Base-by-base conservation (phyloP, 1,284 basidiomycete genomes). In the Phaffia rhodozyma region DNA sequence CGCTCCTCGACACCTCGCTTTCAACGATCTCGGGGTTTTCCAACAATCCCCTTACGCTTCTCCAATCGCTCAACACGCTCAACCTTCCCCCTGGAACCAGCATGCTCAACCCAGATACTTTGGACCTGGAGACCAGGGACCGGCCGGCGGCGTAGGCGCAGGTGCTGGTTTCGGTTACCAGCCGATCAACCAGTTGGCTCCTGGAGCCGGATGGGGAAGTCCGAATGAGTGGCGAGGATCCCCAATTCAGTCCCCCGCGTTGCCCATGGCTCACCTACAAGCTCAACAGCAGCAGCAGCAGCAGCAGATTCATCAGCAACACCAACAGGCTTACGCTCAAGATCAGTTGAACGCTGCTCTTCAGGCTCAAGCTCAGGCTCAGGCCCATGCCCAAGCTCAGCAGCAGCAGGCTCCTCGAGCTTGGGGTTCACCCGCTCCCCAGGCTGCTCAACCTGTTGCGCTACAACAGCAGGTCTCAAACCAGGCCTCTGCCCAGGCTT, bases 391-490 rank as follows among this genome's bases (percentile, higher is more conserved):
- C 20, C 16, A 20, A 3, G 47, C 6, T 27, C 55, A 27, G 5
- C 66, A 67, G 55, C 68, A 68, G 50, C 51, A 20, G 62, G n/a
- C 48, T 43, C 38, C 38, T 16, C 38, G 38, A 43, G 38, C 38
- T 43, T 43, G 38, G 38, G 38, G 38, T 16, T 43, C 38, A 11
- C 38, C 38, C 38, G 38, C 38, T 11, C 38, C 13, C 38, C 38
- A 43, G 13, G 13, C 38, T 43, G 67, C 66, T 47, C 63, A 64
- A 32, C 59, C 60, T 38, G 62, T 64, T 64, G 48, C 61, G 7
- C 64, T 66, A 25, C 68, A 67, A 55, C 68, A 68, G 51, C 67
- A 67, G 55, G 63, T 16, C 51, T 59, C 55, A 32, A 66, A 64
- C 23, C 57, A 64, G 34, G 51, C 47, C 21, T n/a, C 60, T 23